Base-by-base conservation (phyloP, 768 basidiomycete genomes). In the Arthromyces matolae region DNA sequence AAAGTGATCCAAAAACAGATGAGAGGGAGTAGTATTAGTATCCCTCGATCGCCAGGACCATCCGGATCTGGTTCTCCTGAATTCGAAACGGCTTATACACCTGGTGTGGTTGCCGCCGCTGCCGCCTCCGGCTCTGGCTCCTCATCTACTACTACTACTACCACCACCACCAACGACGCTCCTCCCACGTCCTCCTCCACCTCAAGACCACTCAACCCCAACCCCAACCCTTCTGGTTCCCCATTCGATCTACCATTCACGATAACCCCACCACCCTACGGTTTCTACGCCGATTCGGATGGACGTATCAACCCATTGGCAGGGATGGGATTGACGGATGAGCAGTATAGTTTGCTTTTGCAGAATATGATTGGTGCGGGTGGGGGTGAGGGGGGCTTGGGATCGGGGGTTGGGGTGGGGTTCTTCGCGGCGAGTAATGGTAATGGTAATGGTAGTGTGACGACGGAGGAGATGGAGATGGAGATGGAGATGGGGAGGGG, bases 261-360 rank as follows among this genome's bases (percentile, higher is more conserved):
- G 6, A 45, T 42, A 23, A 20, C 45, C 23, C 42, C 36, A 10
- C 45, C 40, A 8, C 45, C 38, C 42, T 31, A 51, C 41, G 57
- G 54, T 31, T 48, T 56, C 51, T 59, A 60, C 47, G 70, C 74
- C 43, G 76, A 76, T 27, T 70, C 74, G 45, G 79, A 84, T 23
- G 73, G 73, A 25, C 70, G 80, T 47, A 79, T 89, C 55, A 93
- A 95, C 65, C 89, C 90, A 5, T 74, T 96, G 33, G 87, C 85
- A 13, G 86, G 83, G 14, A 87, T 93, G 81, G 93, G 92, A 10
- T 77, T 94, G 45, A 80, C 84, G 13, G 91, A 94, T 57, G 89
- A 93, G 61, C 89, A 93, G 65, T 96, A 94, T 68, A 78, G 78
- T 45, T 63, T 80, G 52, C 89, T 94, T 47, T 64, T 94, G 54